Base-by-base conservation (phyloP, 1,284 basidiomycete genomes). In the Ceratorhiza oryzae-sativae region DNA sequence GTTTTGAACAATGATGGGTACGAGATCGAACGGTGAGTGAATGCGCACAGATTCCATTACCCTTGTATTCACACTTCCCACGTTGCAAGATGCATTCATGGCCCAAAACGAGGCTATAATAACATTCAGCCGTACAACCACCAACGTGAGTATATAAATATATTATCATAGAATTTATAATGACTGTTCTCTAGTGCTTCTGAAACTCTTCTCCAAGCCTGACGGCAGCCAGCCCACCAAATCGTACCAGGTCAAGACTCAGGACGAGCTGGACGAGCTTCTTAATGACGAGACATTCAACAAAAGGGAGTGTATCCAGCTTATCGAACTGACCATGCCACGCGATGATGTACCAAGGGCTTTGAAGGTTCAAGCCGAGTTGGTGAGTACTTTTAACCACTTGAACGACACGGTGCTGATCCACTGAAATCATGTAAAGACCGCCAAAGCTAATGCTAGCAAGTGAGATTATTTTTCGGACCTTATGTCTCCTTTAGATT, bases 1-100 rank as follows among this genome's bases (percentile, higher is more conserved):
- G 84, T 98, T 15, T 83, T 97, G 72, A 95, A 95, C 84, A 96
- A 97, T 81, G 87, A 88, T 67, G 95, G 95, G 0, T 95, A 95
- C 80, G 90, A 90, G 51, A 95, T 97, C 74, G 95, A 97, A 83
- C 86, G 92, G 23, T 87, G 86, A 77, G 86, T 94, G 75, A 89
- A 93, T 78, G 92, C 90, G 23, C 84, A 20, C 20, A 5, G 75
- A 80, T 76, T 39, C 20, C 65, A 13, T 58, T 42, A 30, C 20
- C 10, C 0, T 30, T 56, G 32, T 46, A 15, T 30, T 1, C 72
- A 1, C 5, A 41, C 48, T 20, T n/a, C 25, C 42, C 13, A 9
- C n/a, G 20, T 23, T 23, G 18, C 27, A 23, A 72, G 70, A 25
- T 74, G 74, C 72, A 77, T 82, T 67, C 77, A 82, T 78, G 82